Evolutionary conservation across 352 stramenopile species (phyloP), one percentile per base, ranked within the genome.

Genomic region (Phytopythium vexans): DNA sequence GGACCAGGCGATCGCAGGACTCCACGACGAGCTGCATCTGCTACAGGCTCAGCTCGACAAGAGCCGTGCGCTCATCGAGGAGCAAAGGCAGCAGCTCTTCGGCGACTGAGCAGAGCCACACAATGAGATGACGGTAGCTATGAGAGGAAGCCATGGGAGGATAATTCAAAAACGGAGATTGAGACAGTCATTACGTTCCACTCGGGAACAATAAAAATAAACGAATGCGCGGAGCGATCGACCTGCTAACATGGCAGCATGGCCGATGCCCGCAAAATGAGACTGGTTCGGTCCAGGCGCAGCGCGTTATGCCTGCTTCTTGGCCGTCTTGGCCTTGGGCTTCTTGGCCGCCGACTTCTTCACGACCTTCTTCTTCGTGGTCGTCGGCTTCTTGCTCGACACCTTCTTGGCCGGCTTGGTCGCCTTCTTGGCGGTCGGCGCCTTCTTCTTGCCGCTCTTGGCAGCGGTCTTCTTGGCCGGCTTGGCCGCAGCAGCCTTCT

Each of bases 401-500:
- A 77, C 62, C 72, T 86, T 86, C 53, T 74, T 70, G 27, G 54
- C 54, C 11, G 51, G 35, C 12, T 60, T 60, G n/a, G 58, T 36
- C 11, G 56, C 42, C 54, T 66, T 72, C 56, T 72, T 74, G 0
- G 53, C 40, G 21, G 49, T 34, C 6, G 57, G 56, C 49, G 62
- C 37, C 68, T 94, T 92, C 69, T 94, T 96, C 60, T 82, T 74
- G 4, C 74, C 86, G 16, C 96, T 66, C 72, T 96, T 97, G 85
- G 44, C 27, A 6, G 42, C 52, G 41, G 51, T 31, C 55, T 71
- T 73, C 62, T 68, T 71, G 39, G 46, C 38, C 6, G 53, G 14
- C 49, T 55, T 56, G n/a, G 54, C 52, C 15, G 64, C 51, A 7
- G 55, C 54, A 6, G 55, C 32, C 58, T 81, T 86, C 66, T 82